Evolutionary conservation across 108 stramenopile genomes (phyloP).

Genomic region (Conticribra weissflogii): DNA sequence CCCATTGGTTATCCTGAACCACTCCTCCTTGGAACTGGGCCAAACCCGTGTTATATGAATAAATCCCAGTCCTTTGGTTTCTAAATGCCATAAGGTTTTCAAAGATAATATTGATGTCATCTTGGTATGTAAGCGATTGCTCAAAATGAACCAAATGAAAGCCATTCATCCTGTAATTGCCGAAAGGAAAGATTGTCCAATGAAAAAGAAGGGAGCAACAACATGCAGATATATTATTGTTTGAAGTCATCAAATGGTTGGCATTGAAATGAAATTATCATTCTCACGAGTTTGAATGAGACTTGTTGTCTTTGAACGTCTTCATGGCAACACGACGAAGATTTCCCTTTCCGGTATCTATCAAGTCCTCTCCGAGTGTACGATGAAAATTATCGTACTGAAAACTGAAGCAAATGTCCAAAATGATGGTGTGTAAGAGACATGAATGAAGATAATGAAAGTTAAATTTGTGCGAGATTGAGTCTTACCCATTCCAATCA

Average conservation of each 20-base stretch:
- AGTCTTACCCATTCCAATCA: slow-evolving; percentile 28
- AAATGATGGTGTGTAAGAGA: too few relatives aligned
- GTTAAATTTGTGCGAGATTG: not conserved
- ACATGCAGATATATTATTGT: too few relatives aligned
- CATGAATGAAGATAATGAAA: too few relatives aligned
- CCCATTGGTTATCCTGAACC: slow-evolving; percentile 43
- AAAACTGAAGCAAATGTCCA: slow-evolving; percentile 15
- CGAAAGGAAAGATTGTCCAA: too few relatives aligned
- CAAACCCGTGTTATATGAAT: slow-evolving; percentile 22
- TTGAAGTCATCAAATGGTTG: too few relatives aligned
- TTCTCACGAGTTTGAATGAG: slow-evolving; percentile 30
- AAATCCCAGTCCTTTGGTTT: slow-evolving; percentile 40
- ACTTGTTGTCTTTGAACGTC: slow-evolving; percentile 39
- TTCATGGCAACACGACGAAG: slow-evolving; percentile 29
- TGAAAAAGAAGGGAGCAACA: too few relatives aligned
- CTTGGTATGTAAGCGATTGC: slow-evolving; percentile 32
- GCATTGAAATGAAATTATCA: too few relatives aligned
- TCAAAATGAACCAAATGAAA: slow-evolving; percentile 30
- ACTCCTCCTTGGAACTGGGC: slow-evolving; percentile 31
- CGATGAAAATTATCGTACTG: slow-evolving; percentile 5
- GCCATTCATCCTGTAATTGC: slow-evolving; percentile 26
- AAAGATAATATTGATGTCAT: slow-evolving; percentile 26
- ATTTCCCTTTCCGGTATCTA: slow-evolving; percentile 11
- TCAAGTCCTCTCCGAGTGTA: slow-evolving; percentile 12
- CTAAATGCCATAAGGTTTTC: slow-evolving; percentile 35